phyloP scores from a whole-genome alignment of 371 early-diverging fungal genomes.

The Mucor racemosus region DNA sequence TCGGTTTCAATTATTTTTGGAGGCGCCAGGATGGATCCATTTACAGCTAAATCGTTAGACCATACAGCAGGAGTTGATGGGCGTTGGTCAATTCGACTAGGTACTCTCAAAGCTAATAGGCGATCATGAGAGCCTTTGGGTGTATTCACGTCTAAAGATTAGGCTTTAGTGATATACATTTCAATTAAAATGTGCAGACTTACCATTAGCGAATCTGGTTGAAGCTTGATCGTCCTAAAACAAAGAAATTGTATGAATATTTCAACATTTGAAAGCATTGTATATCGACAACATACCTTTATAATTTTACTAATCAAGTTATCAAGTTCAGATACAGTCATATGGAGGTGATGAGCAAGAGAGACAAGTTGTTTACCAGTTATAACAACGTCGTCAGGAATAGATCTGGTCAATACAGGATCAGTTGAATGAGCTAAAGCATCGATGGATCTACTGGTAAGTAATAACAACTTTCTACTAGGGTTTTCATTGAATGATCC shows the following conservation, averaged over 20 bases:
- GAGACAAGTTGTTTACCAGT: conserved; percentile 27
- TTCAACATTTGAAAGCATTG: background rate
- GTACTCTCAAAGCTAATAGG: background rate
- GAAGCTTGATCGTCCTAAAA: background rate
- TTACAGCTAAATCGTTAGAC: background rate
- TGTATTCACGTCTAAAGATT: background rate
- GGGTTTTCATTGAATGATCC: conserved; percentile 2
- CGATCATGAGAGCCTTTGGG: background rate
- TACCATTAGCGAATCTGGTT: background rate
- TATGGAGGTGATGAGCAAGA: conserved; percentile 24
- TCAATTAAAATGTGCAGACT: background rate
- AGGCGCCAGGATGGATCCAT: background rate
- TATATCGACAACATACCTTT: background rate
- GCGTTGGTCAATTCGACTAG: conserved; percentile 7
- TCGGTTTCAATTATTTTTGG: background rate
- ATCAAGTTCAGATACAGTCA: conserved; percentile 10
- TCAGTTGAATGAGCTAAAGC: conserved; percentile 25
- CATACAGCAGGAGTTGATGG: conserved; percentile 28
- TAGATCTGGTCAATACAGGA: conserved; percentile 2
- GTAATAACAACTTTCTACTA: background rate
- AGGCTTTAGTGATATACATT: too few relatives aligned
- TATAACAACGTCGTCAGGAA: conserved; percentile 20
- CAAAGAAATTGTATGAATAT: background rate
- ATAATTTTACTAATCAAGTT: conserved; percentile 18
- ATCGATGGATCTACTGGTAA: conserved; percentile 27